Base-by-base conservation (phyloP, 2,329 filamentous ascomycete species). In the Lecanosticta acicola region DNA sequence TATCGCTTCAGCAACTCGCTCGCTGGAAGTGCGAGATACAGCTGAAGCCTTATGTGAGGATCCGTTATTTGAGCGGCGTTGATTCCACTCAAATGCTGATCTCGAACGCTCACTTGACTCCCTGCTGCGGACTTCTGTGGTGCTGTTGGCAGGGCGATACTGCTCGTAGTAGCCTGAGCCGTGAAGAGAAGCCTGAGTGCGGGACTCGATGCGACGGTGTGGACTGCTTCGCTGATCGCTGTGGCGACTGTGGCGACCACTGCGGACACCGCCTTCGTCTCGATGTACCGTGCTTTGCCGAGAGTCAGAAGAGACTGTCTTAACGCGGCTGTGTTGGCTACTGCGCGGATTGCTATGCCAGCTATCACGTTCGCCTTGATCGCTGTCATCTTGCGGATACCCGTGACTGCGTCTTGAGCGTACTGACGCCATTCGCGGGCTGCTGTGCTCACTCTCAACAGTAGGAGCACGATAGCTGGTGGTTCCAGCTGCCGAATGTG, bases 361-460 rank as follows among this genome's bases (percentile, higher is more conserved):
- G 11, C 7, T 29, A 5, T 11, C 24, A 11, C 24, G 24, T 7
- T 29, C 11, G 7, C 11, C 24, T 5, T 11, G 7, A 5, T 11
- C 5, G 24, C 11, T 11, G 24, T 29, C 5, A 5, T 29, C 7
- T 11, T 29, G 24, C 11, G 5, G 24, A 29, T 29, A 11, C 7
- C 24, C 7, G 24, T 5, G 11, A 11, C 24, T 29, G 24, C 11
- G 24, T 29, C 24, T 29, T 7, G 24, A 29, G 7, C 5, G 24
- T 29, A 5, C 24, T 7, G 24, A 29, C 7, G 11, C 24, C 11
- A 7, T 29, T 11, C 24, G 24, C 5, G 5, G 24, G 32, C 43
- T 45, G 33, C 40, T 42, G 20, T 34, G 34, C 34, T 48, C 46
- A 29, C 43, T 49, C 10, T 39, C 43, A 18, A 45, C 32, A 16